Evolutionary conservation across 345 rosid species (phyloP).

Genomic region (Odontarrhena argentea): DNA sequence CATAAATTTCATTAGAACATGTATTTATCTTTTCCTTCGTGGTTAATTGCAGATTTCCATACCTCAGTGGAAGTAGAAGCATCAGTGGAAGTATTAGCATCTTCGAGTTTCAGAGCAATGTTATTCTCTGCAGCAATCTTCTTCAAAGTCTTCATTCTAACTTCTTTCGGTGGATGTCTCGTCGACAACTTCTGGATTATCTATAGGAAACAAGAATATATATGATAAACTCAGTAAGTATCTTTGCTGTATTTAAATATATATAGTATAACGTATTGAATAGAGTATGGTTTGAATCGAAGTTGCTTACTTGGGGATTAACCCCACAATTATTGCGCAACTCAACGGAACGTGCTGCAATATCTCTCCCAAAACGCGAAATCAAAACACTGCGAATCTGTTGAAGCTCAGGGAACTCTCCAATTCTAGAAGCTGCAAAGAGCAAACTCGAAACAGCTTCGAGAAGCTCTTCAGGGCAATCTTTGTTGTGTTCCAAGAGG

Average conservation of each 20-base stretch:
- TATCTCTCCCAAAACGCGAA: constrained; percentile 77
- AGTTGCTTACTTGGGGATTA: constrained; percentile 52
- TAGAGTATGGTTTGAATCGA: constrained; percentile 20
- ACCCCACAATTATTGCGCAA: constrained; percentile 79
- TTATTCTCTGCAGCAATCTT: constrained; percentile 72
- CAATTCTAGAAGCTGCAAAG: constrained; percentile 76
- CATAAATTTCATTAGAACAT: constrained; percentile 15
- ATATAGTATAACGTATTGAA: constrained; percentile 10
- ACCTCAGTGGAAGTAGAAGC: constrained; percentile 48
- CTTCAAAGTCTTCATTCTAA: constrained; percentile 58
- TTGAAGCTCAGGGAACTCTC: constrained; percentile 91
- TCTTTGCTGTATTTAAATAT: background rate
- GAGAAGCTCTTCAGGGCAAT: constrained; percentile 73
- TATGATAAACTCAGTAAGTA: constrained; percentile 20
- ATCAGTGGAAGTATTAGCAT: constrained; percentile 37
- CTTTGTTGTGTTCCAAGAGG: constrained; percentile 68
- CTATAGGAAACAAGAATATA: constrained; percentile 25
- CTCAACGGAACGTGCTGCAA: constrained; percentile 72
- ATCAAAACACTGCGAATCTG: constrained; percentile 67
- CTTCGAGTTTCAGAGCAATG: constrained; percentile 58
- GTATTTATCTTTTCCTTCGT: background rate
- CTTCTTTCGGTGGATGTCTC: constrained; percentile 55
- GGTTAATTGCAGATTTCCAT: constrained; percentile 31
- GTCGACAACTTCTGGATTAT: constrained; percentile 46
- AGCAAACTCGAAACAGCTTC: constrained; percentile 77